These are phyloP conservation scores for Polyplosphaeria fusca DNA, from an alignment of 495 filamentous ascomycete genomes.

Conservation along the genomic window DNA sequence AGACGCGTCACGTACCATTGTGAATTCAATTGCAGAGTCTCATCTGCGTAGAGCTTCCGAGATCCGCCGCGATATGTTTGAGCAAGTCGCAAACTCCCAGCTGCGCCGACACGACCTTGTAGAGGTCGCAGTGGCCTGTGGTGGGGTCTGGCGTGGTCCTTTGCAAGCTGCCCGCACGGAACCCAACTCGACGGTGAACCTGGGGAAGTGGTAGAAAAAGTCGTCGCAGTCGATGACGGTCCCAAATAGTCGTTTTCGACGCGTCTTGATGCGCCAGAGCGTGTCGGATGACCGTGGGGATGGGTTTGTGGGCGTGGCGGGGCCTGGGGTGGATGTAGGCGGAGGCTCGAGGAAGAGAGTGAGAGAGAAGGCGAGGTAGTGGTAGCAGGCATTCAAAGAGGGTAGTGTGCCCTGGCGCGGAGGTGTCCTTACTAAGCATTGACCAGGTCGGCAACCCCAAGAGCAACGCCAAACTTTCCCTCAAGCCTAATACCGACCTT, in stretches of 20 bases:
- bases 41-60: slow-evolving; percentile 15
- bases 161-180: neutral
- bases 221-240: slow-evolving; percentile 18
- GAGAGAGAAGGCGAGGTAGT: slow-evolving; percentile 24
- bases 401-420: slow-evolving; percentile 5
- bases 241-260: slow-evolving; percentile 24
- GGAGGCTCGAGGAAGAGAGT: slow-evolving; percentile 18
- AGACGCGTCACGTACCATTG: slow-evolving; percentile 43
- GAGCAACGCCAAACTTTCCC: no score
- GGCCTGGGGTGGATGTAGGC: slow-evolving; percentile 18
- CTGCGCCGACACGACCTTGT: no score
- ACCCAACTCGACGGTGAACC: slow-evolving; percentile 11
- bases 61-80: no score
- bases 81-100: no score
- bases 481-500: slow-evolving; percentile 2
- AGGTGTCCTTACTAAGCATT: neutral
- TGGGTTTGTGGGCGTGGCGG: slow-evolving; percentile 25
- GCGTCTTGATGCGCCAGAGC: slow-evolving; percentile 29
- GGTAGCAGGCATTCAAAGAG: slow-evolving; percentile 20
- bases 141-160: neutral
- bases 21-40: slow-evolving; percentile 9
- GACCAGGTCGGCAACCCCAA: slow-evolving; percentile 9
- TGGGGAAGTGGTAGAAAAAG: slow-evolving; percentile 21
- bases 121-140: neutral
- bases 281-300: slow-evolving; percentile 14